Evolutionary conservation across 1,284 basidiomycete genomes (phyloP), one percentile per base, ranked within the genome.

Genomic region (Irpex sp.): DNA sequence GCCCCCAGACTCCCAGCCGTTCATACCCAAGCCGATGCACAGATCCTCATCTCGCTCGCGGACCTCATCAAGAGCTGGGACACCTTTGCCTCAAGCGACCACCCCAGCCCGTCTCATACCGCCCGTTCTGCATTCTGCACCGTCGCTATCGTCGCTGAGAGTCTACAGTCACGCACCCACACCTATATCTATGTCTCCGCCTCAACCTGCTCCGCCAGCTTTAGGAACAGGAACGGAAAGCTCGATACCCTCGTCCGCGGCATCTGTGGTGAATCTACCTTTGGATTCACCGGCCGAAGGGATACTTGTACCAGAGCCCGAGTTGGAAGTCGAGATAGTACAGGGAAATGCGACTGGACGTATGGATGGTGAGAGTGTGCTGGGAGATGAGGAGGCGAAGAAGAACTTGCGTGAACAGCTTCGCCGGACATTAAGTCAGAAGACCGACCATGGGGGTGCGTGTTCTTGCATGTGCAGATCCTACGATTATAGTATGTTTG

Each of bases 401-500:
- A 84, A 82, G 72, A 78, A 75, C 13, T 75, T 93, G 57, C 82
- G 91, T 58, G 88, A 91, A 65, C 87, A 91, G 63, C 72, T 93
- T 40, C 81, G 87, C 72, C 82, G 81, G 65, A 91, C 88, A 1
- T 74, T 93, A 60, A 87, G 75, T 68, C 79, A 81, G 64, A 80
- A 78, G 70, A 59, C 62, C 13, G 48, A n/a, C 13, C 47, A 62
- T 61, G 17, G 52, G 47, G 59, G 61, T 67, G 36, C 49, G 63
- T 34, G 5, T 8, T 52, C 17, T 34, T 17, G 8, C 55, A 21
- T 36, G 40, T 11, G 40, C 15, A 11, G 40, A 44, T 44, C 40
- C 40, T 36, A 57, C 54, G 37, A 5, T 51, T 37, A 21, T n/a
- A 8, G 4, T 8, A 9, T 13, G 15, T 44, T 9, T 11, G 40